These are phyloP conservation scores for Glycine latifolia DNA, from an alignment of 306 rosid species.

Conservation along the genomic window DNA sequence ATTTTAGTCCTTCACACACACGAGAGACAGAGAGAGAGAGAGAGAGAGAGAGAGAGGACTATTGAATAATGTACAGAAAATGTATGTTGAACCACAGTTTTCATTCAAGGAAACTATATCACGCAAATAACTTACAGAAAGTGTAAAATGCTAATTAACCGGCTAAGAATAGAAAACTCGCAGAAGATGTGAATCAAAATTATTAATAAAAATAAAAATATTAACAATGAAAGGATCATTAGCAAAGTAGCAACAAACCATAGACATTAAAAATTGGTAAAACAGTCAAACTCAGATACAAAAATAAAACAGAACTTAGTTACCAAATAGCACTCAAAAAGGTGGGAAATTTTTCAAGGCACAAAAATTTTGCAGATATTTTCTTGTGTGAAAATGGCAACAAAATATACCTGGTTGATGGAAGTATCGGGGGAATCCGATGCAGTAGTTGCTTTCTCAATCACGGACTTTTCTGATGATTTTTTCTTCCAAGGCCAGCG, in stretches of 20 bases:
- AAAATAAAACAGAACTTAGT: background rate
- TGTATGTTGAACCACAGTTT: too few species aligned
- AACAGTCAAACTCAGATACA: background rate
- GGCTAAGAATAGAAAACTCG: background rate
- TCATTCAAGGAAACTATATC: too few species aligned
- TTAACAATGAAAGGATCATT: background rate
- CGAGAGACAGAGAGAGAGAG: too few species aligned
- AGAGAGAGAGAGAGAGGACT: too few species aligned
- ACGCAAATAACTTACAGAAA: too few species aligned
- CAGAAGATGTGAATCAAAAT: constrained; percentile 13
- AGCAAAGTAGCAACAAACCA: constrained; percentile 8
- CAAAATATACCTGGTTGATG: constrained; percentile 50
- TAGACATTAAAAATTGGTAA: background rate
- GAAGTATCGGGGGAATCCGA: constrained; percentile 58
- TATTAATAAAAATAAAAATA: background rate
- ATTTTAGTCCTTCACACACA: too few species aligned
- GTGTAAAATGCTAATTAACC: background rate
- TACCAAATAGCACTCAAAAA: too few species aligned
- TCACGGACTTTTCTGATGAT: constrained; percentile 78
- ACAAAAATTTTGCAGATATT: background rate
- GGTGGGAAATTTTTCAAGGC: too few species aligned
- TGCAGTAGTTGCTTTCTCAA: constrained; percentile 67
- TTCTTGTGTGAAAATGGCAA: constrained; percentile 23
- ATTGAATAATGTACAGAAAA: too few species aligned
- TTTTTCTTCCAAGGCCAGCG: constrained; percentile 99